Conservation (phyloP, 257 asterid species). For the Lavandula angustifolia region DNA sequence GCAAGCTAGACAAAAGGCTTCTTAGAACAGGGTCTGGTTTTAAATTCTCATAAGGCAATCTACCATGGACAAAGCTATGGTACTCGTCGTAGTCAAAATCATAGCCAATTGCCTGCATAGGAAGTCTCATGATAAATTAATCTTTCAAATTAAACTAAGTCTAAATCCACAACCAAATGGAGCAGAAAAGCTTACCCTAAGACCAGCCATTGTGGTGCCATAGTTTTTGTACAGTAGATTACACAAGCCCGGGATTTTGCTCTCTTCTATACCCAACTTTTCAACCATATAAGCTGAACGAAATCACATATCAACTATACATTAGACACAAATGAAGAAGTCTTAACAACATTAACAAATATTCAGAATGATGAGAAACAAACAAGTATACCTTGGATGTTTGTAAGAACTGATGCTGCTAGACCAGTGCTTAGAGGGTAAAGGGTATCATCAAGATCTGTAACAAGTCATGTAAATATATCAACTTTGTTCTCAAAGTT, state of each 20-base stretch:
- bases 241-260: constrained; percentile 64
- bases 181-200: constrained; percentile 56
- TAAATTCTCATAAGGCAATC: constrained; percentile 85
- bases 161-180: background rate
- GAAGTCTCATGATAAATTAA: constrained; percentile 5
- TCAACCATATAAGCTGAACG: constrained; percentile 76
- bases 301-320: background rate
- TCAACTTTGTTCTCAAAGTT: constrained; percentile 18
- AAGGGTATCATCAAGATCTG: constrained; percentile 95
- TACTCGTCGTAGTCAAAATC: constrained; percentile 95
- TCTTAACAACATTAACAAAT: background rate
- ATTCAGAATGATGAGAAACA: background rate
- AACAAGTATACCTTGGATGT: constrained; percentile 72
- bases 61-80: constrained; percentile 96
- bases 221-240: constrained; percentile 77
- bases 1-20: constrained; percentile 74
- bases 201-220: constrained; percentile 99
- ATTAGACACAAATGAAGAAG: constrained; percentile 12
- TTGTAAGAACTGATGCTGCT: constrained; percentile 58
- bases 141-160: constrained; percentile 10
- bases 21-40: constrained; percentile 86
- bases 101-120: constrained; percentile 86
- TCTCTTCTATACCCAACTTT: constrained; percentile 69
- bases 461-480: background rate
- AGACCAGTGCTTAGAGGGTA: constrained; percentile 88